phyloP scores from a whole-genome alignment of 176 grass and related monocot genomes.

The Otatea glauca region DNA sequence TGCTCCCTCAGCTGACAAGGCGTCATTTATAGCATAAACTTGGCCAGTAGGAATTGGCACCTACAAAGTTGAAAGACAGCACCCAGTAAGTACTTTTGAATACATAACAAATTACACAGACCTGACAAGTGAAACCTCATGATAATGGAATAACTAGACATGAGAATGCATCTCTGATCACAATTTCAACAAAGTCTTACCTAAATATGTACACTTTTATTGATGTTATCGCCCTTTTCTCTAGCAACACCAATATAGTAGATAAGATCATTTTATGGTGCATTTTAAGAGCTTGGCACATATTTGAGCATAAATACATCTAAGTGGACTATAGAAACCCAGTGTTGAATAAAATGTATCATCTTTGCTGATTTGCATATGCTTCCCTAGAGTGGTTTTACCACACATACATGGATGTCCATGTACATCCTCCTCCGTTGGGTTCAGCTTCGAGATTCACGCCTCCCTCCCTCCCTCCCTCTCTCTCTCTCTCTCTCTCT shows the following conservation, averaged over 20 bases:
- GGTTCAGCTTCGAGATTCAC: too few species aligned
- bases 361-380: background rate
- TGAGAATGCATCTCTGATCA: constrained; percentile 5
- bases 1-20: constrained; percentile 85
- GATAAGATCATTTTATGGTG: background rate
- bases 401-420: too few species aligned
- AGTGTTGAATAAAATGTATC: background rate
- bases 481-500: too few species aligned
- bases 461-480: too few species aligned
- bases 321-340: background rate
- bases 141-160: background rate
- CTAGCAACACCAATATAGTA: background rate
- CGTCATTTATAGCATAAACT: constrained; percentile 96
- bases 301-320: background rate
- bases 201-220: constrained; percentile 9
- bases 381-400: background rate
- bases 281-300: background rate
- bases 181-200: background rate
- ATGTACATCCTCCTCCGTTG: too few species aligned
- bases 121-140: background rate
- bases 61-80: constrained; percentile 47
- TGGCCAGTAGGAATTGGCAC: constrained; percentile 78
- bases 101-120: background rate
- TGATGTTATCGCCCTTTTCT: background rate
- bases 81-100: background rate